These are phyloP conservation scores for Nothophytophthora sp. DNA, from an alignment of 352 stramenopile genomes.

Conservation along the genomic window DNA sequence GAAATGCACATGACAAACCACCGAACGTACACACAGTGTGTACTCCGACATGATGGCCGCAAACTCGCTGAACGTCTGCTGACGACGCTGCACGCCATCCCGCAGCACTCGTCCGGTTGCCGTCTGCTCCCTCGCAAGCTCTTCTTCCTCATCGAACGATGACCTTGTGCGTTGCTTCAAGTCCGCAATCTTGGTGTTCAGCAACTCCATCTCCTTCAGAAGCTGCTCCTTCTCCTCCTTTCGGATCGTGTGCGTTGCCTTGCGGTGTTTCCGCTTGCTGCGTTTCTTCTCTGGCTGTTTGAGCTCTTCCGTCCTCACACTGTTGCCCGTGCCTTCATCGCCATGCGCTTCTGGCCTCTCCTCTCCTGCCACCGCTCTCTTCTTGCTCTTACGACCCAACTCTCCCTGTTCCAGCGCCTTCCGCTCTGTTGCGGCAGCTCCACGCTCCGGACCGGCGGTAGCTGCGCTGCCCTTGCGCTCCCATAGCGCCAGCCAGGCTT, in stretches of 20 bases:
- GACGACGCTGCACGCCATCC: slow-evolving; percentile 11
- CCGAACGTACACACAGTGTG: slow-evolving; percentile 26
- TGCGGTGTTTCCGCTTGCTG: slow-evolving; percentile 29
- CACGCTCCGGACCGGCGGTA: background rate
- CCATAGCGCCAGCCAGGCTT: slow-evolving; percentile 19
- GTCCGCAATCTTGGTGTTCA: slow-evolving; percentile 25
- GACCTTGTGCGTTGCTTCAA: slow-evolving; percentile 16
- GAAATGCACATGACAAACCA: background rate
- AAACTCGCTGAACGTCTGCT: slow-evolving; percentile 24
- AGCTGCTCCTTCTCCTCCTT: slow-evolving; percentile 36
- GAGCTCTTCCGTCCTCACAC: slow-evolving; percentile 1
- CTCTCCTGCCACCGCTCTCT: too few relatives aligned
- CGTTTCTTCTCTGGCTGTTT: too few relatives aligned
- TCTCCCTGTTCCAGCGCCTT: too few relatives aligned
- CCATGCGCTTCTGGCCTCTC: background rate
- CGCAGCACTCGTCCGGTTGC: slow-evolving; percentile 11
- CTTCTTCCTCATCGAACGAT: slow-evolving; percentile 11
- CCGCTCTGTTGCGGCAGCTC: too few relatives aligned
- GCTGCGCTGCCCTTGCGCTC: slow-evolving; percentile 2
- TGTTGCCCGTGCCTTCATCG: slow-evolving; percentile 1
- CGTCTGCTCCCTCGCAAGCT: slow-evolving; percentile 2
- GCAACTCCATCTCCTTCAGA: slow-evolving; percentile 19
- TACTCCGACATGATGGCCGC: slow-evolving; percentile 39
- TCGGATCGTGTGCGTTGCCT: slow-evolving; percentile 33
- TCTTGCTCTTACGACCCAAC: too few relatives aligned